These are phyloP conservation scores for Pistacia integerrima DNA, from an alignment of 345 rosid genomes.

Conservation along the genomic window DNA sequence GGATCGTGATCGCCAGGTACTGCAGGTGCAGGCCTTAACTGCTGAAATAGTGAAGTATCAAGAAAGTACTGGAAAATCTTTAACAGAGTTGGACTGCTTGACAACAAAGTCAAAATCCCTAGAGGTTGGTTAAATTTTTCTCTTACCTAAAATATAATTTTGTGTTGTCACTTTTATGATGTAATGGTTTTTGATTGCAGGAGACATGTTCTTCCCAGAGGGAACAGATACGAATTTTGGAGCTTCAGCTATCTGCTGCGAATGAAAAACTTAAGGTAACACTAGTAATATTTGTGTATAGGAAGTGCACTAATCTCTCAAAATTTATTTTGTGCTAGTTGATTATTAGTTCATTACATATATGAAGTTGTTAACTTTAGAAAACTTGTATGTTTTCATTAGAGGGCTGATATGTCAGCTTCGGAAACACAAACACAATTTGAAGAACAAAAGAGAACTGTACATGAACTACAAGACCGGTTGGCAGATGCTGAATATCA, in stretches of 20 bases:
- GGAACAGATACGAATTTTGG: conserved; percentile 62
- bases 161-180: conserved; percentile 6
- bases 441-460: conserved; percentile 50
- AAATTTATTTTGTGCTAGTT: not conserved
- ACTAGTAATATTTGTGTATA: not conserved
- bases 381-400: conserved; percentile 15
- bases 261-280: conserved; percentile 85
- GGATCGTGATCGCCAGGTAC: conserved; percentile 78
- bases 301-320: not conserved
- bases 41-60: conserved; percentile 57
- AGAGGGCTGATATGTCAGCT: conserved; percentile 64
- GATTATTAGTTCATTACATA: not conserved
- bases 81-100: conserved; percentile 62
- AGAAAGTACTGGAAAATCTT: conserved; percentile 78
- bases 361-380: not conserved
- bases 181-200: conserved; percentile 37
- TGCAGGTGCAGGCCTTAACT: conserved; percentile 56
- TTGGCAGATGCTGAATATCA: conserved; percentile 61
- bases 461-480: conserved; percentile 52
- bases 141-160: not conserved
- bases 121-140: conserved; percentile 58
- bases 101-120: conserved; percentile 57
- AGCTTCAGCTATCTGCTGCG: conserved; percentile 65
- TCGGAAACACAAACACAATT: conserved; percentile 49
- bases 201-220: conserved; percentile 80